Base-by-base conservation (phyloP, 257 asterid genomes). In the Solanum chilense region DNA sequence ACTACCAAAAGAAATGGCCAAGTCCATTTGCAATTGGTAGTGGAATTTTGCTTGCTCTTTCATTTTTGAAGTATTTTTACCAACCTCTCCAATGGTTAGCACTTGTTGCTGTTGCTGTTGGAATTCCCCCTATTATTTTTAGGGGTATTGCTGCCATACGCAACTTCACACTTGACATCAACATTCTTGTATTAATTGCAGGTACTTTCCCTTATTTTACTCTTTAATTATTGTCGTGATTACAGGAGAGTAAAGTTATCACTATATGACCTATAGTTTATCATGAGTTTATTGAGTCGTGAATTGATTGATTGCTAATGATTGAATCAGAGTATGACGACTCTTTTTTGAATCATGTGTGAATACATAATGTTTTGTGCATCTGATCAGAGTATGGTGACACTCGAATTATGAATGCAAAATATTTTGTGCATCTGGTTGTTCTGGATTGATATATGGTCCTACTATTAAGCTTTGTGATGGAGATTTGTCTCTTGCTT, bases 51-150 rank as follows among this genome's bases (percentile, higher is more conserved):
- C 98, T 96, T 77, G 27, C 86, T 20, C 58, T 94, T 2, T 95
- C 98, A 0, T 88, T 95, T 44, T 60, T 95, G 0, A 91, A 92
- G 81, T 93, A 89, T 29, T 41, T 89, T 6, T 95, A 86, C 76
- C 31, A 18, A n/a, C 99, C 98, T 0, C 83, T 96, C 0, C 86
- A 89, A 27, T 96, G 99, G 99, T 58, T 95, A 29, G 97, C 99
- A 1, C 75, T 95, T 68, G 98, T 66, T 2, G 93, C 98, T 0
- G 91, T 94, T 11, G 95, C 90, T 1, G 91, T 92, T 21, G 99
- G 99, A 14, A 89, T 94, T 12, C 78, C 91, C 2, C 99, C 98
- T 1, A 88, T 96, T 74, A 3, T 90, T 45, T 87, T 92, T 1
- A 94, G 91, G 85, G 94, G 95, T 5, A 1, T 91, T 5, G 91